phyloP scores from a whole-genome alignment of 495 filamentous ascomycete species.

The Penicilliopsis zonata region DNA sequence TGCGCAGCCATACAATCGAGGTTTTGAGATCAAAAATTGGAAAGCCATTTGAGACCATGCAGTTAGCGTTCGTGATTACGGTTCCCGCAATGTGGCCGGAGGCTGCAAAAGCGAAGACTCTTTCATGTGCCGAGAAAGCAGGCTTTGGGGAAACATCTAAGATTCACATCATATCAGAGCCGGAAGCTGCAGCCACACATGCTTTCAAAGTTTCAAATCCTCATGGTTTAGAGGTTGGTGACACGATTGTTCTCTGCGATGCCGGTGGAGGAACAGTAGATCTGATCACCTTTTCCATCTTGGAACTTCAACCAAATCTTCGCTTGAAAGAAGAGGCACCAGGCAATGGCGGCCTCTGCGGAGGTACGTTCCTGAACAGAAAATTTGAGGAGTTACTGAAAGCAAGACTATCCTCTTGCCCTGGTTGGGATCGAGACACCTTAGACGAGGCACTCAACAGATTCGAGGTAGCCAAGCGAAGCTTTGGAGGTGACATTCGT shows the following conservation, averaged over 20 bases:
- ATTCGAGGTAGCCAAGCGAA: slow-evolving; percentile 14
- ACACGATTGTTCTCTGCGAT: slow-evolving; percentile 67
- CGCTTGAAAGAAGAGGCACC: slow-evolving; percentile 52
- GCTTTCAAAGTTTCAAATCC: slow-evolving; percentile 55
- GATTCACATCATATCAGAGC: slow-evolving; percentile 61
- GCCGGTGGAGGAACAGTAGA: slow-evolving; percentile 70
- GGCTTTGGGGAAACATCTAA: slow-evolving; percentile 49
- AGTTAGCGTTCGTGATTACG: slow-evolving; percentile 52
- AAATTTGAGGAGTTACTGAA: slow-evolving; percentile 57
- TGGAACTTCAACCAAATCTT: slow-evolving; percentile 20
- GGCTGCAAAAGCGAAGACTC: slow-evolving; percentile 54
- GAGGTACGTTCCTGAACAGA: slow-evolving; percentile 59
- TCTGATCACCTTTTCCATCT: slow-evolving; percentile 42
- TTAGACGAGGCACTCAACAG: slow-evolving; percentile 8
- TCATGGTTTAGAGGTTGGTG: slow-evolving; percentile 46
- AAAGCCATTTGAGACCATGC: slow-evolving; percentile 46
- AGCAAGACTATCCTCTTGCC: slow-evolving; percentile 26
- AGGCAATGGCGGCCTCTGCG: slow-evolving; percentile 51
- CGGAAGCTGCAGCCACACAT: slow-evolving; percentile 66
- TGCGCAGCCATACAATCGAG: slow-evolving; percentile 13
- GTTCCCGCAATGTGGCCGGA: slow-evolving; percentile 64
- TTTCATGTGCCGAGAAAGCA: slow-evolving; percentile 52
- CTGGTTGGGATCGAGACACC: slow-evolving; percentile 12
- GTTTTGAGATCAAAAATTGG: slow-evolving; percentile 36
- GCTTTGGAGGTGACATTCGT: slow-evolving; percentile 6